A percentile compares a stretch with the other conserved stretches of the same genome.
These are phyloP conservation scores for Malus domestica DNA, from an alignment of 306 rosid genomes.

Conservation along the genomic window DNA sequence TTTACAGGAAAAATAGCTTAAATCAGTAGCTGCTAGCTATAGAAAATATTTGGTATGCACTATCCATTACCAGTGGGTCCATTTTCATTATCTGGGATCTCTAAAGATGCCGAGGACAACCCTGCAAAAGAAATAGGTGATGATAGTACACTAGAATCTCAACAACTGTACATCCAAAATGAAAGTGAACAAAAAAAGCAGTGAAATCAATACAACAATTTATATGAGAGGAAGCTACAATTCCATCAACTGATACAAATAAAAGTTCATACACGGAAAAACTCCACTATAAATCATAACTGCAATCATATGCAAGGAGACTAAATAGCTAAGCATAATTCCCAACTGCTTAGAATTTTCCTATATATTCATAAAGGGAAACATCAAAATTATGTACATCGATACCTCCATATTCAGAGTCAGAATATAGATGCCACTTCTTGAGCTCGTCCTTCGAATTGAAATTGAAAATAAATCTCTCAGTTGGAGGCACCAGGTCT, in stretches of 20 bases:
- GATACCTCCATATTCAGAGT: conserved; percentile 84
- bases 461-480: conserved; percentile 72
- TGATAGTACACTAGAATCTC: background rate
- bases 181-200: background rate
- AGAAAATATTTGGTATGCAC: background rate
- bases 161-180: background rate
- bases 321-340: background rate
- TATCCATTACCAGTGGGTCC: conserved; percentile 30
- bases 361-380: background rate
- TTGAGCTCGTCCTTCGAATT: conserved; percentile 67
- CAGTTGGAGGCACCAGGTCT: conserved; percentile 83
- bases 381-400: background rate
- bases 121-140: conserved; percentile 39
- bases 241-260: background rate
- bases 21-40: background rate
- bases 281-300: background rate
- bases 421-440: conserved; percentile 92
- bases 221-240: background rate
- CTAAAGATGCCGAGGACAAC: conserved; percentile 80
- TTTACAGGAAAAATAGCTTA: background rate
- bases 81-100: conserved; percentile 63
- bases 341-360: background rate
- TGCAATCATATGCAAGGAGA: background rate
- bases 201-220: background rate
- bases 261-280: background rate